Conservation (phyloP, 768 basidiomycete genomes). For the Kwoniella shandongensis region DNA sequence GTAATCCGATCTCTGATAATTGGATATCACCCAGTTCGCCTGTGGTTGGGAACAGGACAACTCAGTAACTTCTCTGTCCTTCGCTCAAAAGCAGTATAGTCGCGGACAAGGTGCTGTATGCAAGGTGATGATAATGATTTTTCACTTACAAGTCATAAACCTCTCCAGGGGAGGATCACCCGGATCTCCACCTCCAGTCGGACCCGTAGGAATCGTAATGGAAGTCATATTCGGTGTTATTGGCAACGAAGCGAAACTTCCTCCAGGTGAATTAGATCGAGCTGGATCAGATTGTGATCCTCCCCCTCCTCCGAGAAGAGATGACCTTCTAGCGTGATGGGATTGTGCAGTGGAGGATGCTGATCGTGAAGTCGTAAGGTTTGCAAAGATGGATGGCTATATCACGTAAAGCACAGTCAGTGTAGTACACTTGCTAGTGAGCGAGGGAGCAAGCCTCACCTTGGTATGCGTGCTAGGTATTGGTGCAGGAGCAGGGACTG, state of each 20-base stretch:
- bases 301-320: slow-evolving; percentile 6
- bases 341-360: slow-evolving; percentile 22
- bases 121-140: background rate
- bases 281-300: slow-evolving; percentile 6
- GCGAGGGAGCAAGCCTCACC: background rate
- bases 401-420: too few relatives aligned
- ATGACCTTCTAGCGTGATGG: slow-evolving; percentile 15
- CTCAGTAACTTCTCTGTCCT: slow-evolving; percentile 54
- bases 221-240: background rate
- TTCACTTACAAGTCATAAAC: slow-evolving; percentile 47
- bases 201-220: background rate
- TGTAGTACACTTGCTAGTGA: too few relatives aligned
- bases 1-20: slow-evolving; percentile 73
- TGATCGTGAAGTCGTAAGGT: slow-evolving; percentile 18
- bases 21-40: slow-evolving; percentile 71
- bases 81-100: slow-evolving; percentile 27
- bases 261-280: slow-evolving; percentile 23
- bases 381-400: slow-evolving; percentile 26
- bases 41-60: slow-evolving; percentile 48
- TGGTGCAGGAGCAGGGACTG: slow-evolving; percentile 39
- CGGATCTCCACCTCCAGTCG: background rate
- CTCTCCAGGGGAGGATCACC: slow-evolving; percentile 54
- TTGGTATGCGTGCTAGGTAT: too few relatives aligned
- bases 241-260: slow-evolving; percentile 20
- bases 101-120: background rate